phyloP scores from a whole-genome alignment of 2,329 filamentous ascomycete genomes.

The Dryadomyces quercivorus region DNA sequence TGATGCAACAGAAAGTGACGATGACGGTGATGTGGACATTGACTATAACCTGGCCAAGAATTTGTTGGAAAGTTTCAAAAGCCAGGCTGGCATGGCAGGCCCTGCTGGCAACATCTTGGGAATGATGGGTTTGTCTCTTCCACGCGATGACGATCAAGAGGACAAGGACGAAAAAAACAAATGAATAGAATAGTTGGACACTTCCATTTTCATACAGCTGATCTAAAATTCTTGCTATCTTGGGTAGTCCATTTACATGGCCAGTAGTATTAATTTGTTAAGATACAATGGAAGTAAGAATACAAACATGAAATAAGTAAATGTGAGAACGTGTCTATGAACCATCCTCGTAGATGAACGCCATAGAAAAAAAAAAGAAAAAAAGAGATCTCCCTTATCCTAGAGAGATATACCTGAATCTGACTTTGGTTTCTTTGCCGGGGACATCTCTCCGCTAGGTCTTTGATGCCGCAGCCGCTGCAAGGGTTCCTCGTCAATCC shows the following conservation, averaged over 20 bases:
- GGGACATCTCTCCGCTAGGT: constrained; percentile 28
- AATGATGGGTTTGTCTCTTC: constrained; percentile 72
- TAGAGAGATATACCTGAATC: constrained; percentile 5
- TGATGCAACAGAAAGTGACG: constrained; percentile 31
- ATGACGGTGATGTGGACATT: constrained; percentile 55
- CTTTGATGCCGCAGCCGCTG: constrained; percentile 21
- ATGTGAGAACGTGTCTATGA: no score
- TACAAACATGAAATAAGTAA: no score
- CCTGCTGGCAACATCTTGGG: constrained; percentile 80
- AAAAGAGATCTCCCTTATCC: neutral
- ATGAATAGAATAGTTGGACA: neutral
- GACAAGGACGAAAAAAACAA: constrained; percentile 23
- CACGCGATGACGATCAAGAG: constrained; percentile 51
- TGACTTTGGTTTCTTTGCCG: constrained; percentile 30
- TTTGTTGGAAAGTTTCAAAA: constrained; percentile 83
- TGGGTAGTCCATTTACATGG: no score
- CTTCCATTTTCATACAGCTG: no score
- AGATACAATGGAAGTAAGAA: no score
- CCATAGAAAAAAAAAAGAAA: no score
- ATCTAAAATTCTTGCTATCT: no score
- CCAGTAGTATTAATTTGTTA: no score
- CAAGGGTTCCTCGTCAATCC: constrained; percentile 14
- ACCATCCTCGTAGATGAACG: no score
- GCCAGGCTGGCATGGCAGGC: constrained; percentile 73
- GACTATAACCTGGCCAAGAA: constrained; percentile 87